phyloP scores from a whole-genome alignment of 352 stramenopile genomes.

The Phytophthora tubulina region DNA sequence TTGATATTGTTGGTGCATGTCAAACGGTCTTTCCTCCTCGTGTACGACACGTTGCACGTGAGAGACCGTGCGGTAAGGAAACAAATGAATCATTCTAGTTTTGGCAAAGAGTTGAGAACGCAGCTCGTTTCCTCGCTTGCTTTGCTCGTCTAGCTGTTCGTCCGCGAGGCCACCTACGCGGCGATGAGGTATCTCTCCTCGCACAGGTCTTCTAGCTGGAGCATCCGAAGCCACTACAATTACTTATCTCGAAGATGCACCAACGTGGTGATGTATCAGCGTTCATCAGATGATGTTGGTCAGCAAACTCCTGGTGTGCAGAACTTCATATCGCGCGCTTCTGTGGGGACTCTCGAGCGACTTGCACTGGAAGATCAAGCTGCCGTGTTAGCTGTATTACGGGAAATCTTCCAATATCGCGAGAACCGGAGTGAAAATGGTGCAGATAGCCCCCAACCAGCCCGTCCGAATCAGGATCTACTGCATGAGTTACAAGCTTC shows the following conservation, averaged over 20 bases:
- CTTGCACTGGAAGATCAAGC: constrained; percentile 70
- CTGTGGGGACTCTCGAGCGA: constrained; percentile 58
- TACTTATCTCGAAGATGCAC: constrained; percentile 76
- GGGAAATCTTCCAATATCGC: constrained; percentile 57
- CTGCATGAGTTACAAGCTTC: constrained; percentile 63
- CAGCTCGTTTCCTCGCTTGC: too few species aligned
- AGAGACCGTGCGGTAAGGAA: too few species aligned
- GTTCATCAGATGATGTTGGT: constrained; percentile 75
- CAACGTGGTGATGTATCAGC: constrained; percentile 50
- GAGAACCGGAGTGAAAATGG: constrained; percentile 22
- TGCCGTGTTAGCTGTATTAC: constrained; percentile 56
- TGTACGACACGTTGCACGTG: too few species aligned
- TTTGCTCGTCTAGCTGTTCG: too few species aligned
- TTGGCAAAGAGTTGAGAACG: too few species aligned
- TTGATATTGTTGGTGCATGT: too few species aligned
- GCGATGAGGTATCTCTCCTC: too few species aligned
- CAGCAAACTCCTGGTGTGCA: constrained; percentile 68
- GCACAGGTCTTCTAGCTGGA: too few species aligned
- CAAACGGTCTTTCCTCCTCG: too few species aligned
- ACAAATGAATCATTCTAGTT: too few species aligned
- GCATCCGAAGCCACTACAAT: constrained; percentile 63
- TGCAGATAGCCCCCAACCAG: constrained; percentile 9
- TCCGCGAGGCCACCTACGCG: too few species aligned
- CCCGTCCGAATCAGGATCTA: constrained; percentile 51
- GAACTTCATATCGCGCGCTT: constrained; percentile 65